phyloP scores from a whole-genome alignment of 805 yeast genomes.

The Vanderwaltozyma verrucispora region DNA sequence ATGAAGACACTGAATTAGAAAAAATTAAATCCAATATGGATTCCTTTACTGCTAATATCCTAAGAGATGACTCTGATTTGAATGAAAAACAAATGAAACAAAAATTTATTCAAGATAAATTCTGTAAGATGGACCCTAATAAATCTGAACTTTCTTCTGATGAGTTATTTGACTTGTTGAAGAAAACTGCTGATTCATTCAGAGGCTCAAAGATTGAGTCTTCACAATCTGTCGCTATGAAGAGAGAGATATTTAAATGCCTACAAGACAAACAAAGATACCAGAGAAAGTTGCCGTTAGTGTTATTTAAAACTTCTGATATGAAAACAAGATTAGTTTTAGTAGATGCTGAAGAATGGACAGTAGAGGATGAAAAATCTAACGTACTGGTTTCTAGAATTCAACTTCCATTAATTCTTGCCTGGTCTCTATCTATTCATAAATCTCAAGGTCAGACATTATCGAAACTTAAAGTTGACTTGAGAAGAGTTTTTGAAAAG shows the following conservation, averaged over 20 bases:
- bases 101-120: conserved; percentile 19
- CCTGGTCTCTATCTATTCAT: conserved; percentile 95
- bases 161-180: conserved; percentile 39
- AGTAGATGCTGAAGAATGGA: conserved; percentile 77
- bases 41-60: conserved; percentile 9
- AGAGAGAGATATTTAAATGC: conserved; percentile 33
- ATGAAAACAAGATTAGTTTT: conserved; percentile 62
- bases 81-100: conserved; percentile 15
- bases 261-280: conserved; percentile 33
- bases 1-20: conserved; percentile 12
- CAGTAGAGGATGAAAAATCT: conserved; percentile 63
- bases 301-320: conserved; percentile 62
- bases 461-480: conserved; percentile 65
- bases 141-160: conserved; percentile 19
- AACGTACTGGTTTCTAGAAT: conserved; percentile 56
- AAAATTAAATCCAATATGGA: conserved; percentile 11
- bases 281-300: conserved; percentile 56
- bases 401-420: conserved; percentile 80
- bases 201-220: conserved; percentile 28
- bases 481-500: conserved; percentile 65
- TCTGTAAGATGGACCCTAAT: conserved; percentile 7
- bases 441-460: conserved; percentile 93
- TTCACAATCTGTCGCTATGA: conserved; percentile 35
- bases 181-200: conserved; percentile 18
- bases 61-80: conserved; percentile 10